Evolutionary conservation across 176 grass and related monocot species (phyloP).

Genomic region (Elymus sibiricus): DNA sequence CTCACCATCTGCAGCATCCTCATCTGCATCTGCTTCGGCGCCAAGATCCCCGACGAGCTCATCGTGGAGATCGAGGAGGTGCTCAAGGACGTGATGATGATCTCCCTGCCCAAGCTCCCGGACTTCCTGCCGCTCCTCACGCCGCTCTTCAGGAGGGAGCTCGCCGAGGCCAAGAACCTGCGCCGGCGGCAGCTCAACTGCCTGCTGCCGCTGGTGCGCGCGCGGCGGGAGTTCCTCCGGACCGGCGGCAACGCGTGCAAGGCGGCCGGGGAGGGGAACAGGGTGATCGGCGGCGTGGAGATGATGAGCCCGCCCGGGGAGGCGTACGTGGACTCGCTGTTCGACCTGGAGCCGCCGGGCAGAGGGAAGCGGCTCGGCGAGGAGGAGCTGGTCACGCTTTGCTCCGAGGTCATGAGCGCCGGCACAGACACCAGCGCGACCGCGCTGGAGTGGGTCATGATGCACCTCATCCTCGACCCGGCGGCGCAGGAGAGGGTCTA

Average conservation of each 20-base stretch:
- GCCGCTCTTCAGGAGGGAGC: conserved; percentile 74
- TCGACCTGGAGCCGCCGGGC: conserved; percentile 74
- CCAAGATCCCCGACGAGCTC: conserved; percentile 71
- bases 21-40: conserved; percentile 97
- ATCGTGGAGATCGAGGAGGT: conserved; percentile 86
- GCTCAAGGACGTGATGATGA: conserved; percentile 97
- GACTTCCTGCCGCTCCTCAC: conserved; percentile 86
- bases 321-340: conserved; percentile 92
- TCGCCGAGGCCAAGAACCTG: conserved; percentile 46
- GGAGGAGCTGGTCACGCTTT: conserved; percentile 89
- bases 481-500: conserved; percentile 62
- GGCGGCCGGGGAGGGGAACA: neutral
- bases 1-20: conserved; percentile 97
- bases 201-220: conserved; percentile 65
- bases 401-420: conserved; percentile 98
- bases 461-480: conserved; percentile 77
- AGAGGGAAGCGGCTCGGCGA: conserved; percentile 64
- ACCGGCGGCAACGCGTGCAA: conserved; percentile 27
- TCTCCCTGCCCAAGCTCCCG: conserved; percentile 73
- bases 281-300: conserved; percentile 30
- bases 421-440: conserved; percentile 95
- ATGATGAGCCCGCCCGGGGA: conserved; percentile 85
- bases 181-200: conserved; percentile 66
- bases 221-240: conserved; percentile 57
- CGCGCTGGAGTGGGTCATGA: conserved; percentile 85